Evolutionary conservation across 805 yeast species (phyloP), one percentile per base, ranked within the genome.

Genomic region (Komagataella phaffii): DNA sequence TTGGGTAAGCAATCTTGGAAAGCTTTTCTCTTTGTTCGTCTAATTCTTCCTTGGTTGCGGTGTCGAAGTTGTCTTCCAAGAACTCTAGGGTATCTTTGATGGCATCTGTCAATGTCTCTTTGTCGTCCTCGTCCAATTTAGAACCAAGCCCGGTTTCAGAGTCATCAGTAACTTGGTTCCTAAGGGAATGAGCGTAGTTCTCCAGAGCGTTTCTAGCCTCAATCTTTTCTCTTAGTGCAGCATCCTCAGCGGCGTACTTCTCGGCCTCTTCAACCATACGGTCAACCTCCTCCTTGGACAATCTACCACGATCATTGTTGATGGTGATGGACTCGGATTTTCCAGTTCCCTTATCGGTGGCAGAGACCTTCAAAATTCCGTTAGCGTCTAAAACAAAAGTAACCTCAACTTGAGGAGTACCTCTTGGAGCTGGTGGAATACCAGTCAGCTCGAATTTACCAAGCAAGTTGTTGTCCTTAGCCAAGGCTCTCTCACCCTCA

Each of bases 211-310:
- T 90, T 76, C 88, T 87, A 56, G 95, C 81, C 73, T 85, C 95
- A 61, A 91, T 83, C 77, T 87, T 87, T 55, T 79, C 79, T 65
- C 90, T 85, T 55, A 88, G 76, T 61, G 79, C 82, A 59, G 82
- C 83, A 71, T 91, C 98, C 70, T 89, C 95, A 61, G 86, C 88
- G 58, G 95, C 96, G 63, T 73, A 91, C 73, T 86, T 85, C 72
- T 89, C 98, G 61, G 97, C 97, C 66, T 91, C 98, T 65, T 82
- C 93, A 57, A 91, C 96, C 96, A 91, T 91, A 73, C 91, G 88
- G 63, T 91, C 97, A 62, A 91, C 90, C 57, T 89, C 96, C 56
- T 90, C 96, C 74, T 88, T 85, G 23, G 91, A 77, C 64, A 89
- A 79, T 77, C 97, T 86, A 63, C 96, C 96, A 76, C 88, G 88